A percentile compares a stretch with the other conserved stretches of the same genome.
Conservation (phyloP, 2,329 filamentous ascomycete genomes). For the Tolypocladium guangdongense region DNA sequence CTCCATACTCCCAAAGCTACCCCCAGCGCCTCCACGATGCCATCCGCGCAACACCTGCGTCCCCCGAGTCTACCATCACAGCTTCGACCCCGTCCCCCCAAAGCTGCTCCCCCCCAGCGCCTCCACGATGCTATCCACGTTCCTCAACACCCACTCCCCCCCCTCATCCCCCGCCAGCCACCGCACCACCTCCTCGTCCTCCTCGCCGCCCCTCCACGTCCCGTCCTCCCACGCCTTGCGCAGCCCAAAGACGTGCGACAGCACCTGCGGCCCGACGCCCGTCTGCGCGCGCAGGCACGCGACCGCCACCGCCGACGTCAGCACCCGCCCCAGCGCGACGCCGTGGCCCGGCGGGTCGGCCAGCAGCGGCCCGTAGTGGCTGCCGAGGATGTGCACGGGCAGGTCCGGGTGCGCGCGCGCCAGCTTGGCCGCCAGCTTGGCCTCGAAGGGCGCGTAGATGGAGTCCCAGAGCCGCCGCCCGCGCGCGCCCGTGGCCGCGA, state of each 20-base stretch:
- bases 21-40: too few relatives aligned
- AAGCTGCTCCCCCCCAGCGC: slow-evolving; percentile 33
- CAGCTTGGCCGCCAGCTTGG: slow-evolving; percentile 60
- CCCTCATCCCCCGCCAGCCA: slow-evolving; percentile 36
- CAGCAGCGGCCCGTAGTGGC: slow-evolving; percentile 64
- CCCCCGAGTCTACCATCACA: too few relatives aligned
- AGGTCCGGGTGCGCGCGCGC: slow-evolving; percentile 70
- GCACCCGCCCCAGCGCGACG: slow-evolving; percentile 47
- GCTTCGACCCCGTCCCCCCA: slow-evolving; percentile 12
- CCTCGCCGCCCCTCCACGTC: slow-evolving; percentile 27
- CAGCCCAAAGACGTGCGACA: slow-evolving; percentile 72
- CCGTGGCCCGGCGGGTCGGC: slow-evolving; percentile 47
- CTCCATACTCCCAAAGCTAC: too few relatives aligned
- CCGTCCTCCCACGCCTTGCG: slow-evolving; percentile 66
- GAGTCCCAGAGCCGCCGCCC: slow-evolving; percentile 63
- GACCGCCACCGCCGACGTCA: slow-evolving; percentile 65
- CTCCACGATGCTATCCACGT: slow-evolving; percentile 33
- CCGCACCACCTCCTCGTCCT: slow-evolving; percentile 21
- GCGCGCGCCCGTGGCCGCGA: slow-evolving; percentile 42
- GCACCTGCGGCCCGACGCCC: slow-evolving; percentile 71
- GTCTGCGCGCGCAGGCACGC: slow-evolving; percentile 68
- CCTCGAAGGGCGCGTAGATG: slow-evolving; percentile 65
- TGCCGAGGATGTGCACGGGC: slow-evolving; percentile 66
- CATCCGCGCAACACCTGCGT: too few relatives aligned
- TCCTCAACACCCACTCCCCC: slow-evolving; percentile 33